A percentile compares a stretch with the other conserved stretches of the same genome.
These are phyloP conservation scores for Psidium friedrichsthalianum DNA, from an alignment of 345 rosid genomes.

Conservation along the genomic window DNA sequence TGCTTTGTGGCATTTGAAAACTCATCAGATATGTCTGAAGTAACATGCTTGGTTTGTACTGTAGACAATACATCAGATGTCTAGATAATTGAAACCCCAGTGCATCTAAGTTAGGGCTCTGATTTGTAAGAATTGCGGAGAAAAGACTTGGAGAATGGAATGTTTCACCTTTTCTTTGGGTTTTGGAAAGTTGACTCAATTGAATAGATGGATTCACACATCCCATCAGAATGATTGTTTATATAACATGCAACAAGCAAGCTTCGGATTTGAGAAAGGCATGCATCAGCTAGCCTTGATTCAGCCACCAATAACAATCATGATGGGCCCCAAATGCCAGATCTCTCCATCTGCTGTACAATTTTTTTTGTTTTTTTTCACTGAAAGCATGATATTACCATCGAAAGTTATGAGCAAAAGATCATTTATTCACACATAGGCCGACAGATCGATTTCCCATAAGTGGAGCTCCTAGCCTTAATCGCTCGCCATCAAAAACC, in stretches of 20 bases:
- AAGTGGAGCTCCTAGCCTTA: background rate
- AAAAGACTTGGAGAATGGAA: background rate
- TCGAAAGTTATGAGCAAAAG: background rate
- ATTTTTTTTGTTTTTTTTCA: background rate
- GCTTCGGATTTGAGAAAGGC: background rate
- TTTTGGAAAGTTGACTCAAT: background rate
- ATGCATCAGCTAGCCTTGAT: background rate
- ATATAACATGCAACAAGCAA: background rate
- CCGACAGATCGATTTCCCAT: background rate
- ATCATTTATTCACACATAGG: background rate
- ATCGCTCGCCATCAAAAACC: background rate
- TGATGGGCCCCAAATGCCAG: background rate
- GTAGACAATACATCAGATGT: background rate
- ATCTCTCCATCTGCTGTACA: background rate
- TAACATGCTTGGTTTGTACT: background rate
- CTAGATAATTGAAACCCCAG: background rate
- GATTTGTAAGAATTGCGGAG: background rate
- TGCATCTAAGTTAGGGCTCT: background rate
- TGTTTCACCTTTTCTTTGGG: background rate
- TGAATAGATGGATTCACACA: background rate
- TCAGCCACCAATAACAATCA: background rate
- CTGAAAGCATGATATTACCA: background rate
- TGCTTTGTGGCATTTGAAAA: background rate
- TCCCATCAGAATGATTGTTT: background rate
- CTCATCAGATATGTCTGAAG: background rate